A percentile compares a stretch with the other conserved stretches of the same genome.
These are phyloP conservation scores for Cnidoscolus chayamansa DNA, from an alignment of 441 rosid species.

Conservation along the genomic window DNA sequence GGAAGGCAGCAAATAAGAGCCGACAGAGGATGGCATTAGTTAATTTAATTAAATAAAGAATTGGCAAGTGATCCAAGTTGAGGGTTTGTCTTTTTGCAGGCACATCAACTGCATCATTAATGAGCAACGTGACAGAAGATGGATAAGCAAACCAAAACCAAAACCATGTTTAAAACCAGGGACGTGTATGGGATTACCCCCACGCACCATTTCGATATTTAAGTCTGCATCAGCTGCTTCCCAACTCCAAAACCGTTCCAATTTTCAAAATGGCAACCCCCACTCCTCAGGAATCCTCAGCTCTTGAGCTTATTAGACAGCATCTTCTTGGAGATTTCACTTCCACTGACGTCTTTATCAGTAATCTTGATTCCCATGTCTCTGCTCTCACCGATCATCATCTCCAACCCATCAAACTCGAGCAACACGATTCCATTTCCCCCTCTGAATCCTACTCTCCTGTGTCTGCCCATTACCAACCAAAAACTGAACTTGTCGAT, in stretches of 20 bases:
- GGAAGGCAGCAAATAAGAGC: no score
- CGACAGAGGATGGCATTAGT: no score
- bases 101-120: no score
- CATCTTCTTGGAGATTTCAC: constrained; percentile 55
- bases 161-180: no score
- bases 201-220: no score
- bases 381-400: constrained; percentile 10
- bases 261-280: constrained; percentile 30
- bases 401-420: constrained; percentile 34
- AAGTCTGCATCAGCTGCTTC: no score
- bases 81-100: no score
- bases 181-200: no score
- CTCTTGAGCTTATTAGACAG: constrained; percentile 42
- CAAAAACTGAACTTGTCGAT: constrained; percentile 33
- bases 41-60: no score
- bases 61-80: no score
- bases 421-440: constrained; percentile 19
- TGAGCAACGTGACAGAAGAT: no score
- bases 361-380: constrained; percentile 33
- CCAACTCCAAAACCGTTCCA: not conserved
- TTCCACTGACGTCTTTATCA: constrained; percentile 40
- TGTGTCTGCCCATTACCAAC: constrained; percentile 18
- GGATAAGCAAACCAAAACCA: no score
- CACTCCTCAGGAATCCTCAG: constrained; percentile 30
- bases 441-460: constrained; percentile 37